phyloP scores from a whole-genome alignment of 2,329 filamentous ascomycete species.

The Phialemonium atrogriseum region DNA sequence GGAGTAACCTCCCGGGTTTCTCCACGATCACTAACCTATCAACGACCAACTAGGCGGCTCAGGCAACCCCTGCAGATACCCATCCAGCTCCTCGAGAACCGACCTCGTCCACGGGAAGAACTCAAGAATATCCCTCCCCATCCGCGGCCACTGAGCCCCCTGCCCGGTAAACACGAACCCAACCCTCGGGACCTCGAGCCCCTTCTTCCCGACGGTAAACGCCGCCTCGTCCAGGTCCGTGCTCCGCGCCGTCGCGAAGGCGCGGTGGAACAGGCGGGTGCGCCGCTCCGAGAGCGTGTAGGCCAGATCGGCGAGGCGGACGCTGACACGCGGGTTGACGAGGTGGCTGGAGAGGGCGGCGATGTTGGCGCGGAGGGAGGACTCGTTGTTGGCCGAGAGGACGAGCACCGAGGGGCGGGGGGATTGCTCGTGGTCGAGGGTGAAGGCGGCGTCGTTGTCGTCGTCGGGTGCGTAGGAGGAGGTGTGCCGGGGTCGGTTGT shows the following conservation, averaged over 20 bases:
- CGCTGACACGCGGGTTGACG: constrained; percentile 4
- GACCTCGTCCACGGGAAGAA: constrained; percentile 4
- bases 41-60: constrained; percentile 13
- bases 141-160: constrained; percentile 16
- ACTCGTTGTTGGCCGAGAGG: constrained; percentile 17
- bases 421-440: neutral
- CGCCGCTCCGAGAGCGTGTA: constrained; percentile 11
- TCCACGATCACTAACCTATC: no score
- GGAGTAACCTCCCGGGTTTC: no score
- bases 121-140: constrained; percentile 16
- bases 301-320: constrained; percentile 7
- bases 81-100: constrained; percentile 10
- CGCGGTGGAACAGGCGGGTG: constrained; percentile 6
- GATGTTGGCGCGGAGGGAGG: constrained; percentile 14
- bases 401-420: constrained; percentile 6
- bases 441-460: neutral
- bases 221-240: neutral
- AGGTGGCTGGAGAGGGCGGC: constrained; percentile 11
- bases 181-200: neutral
- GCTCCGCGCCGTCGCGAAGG: constrained; percentile 1
- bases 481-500: no score
- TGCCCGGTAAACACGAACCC: constrained; percentile 17
- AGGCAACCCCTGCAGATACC: constrained; percentile 8
- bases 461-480: no score
- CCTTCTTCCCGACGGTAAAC: constrained; percentile 5